phyloP scores from a whole-genome alignment of 257 asterid genomes.

The Salvia miltiorrhiza region DNA sequence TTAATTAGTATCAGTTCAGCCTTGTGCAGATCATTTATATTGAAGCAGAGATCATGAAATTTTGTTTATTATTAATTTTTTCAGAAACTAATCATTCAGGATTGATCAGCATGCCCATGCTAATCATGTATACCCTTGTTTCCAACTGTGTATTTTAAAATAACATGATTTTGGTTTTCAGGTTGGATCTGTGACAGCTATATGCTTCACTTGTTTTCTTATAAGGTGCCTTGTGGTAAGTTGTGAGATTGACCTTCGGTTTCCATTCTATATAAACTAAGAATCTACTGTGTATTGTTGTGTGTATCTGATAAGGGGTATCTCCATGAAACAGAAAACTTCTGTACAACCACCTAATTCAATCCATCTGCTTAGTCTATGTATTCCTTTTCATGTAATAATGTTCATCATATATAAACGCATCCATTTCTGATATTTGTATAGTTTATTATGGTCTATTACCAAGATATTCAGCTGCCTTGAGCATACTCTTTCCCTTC shows the following conservation, averaged over 20 bases:
- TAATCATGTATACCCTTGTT: background rate
- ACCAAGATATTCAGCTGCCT: background rate
- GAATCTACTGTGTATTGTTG: no score
- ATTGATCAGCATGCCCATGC: background rate
- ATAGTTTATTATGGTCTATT: no score
- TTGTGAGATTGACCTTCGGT: slow-evolving; percentile 3
- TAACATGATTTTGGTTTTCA: slow-evolving; percentile 30
- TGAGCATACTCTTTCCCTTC: background rate
- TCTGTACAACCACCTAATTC: background rate
- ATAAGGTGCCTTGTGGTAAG: slow-evolving; percentile 83
- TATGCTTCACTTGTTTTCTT: slow-evolving; percentile 85
- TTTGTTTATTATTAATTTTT: background rate
- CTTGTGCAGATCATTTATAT: background rate
- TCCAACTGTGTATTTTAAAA: background rate
- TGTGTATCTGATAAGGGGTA: background rate
- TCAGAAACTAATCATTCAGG: background rate
- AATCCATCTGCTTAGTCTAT: background rate
- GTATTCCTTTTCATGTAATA: background rate
- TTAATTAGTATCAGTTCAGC: background rate
- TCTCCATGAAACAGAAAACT: background rate
- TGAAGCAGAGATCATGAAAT: background rate
- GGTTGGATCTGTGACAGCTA: slow-evolving; percentile 93
- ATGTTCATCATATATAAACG: background rate
- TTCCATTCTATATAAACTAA: background rate
- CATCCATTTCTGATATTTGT: background rate